Base-by-base conservation (phyloP, 345 rosid genomes). In the Eucalyptus sp. region DNA sequence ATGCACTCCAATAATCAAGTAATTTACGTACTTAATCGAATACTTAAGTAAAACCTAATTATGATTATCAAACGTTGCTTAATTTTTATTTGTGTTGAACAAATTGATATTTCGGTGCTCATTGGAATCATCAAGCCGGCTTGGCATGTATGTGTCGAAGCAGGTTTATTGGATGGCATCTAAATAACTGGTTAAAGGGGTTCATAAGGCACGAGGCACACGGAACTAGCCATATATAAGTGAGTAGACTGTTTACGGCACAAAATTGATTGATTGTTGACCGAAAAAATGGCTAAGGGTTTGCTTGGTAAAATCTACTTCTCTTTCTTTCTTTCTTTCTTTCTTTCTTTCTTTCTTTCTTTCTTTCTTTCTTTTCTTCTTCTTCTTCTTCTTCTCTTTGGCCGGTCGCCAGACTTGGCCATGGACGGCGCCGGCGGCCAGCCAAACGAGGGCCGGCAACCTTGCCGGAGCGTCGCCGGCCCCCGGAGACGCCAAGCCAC, bases 361-460 rank as follows among this genome's bases (percentile, higher is more conserved):
- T 37, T 37, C 37, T 37, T 4, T 41, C 43, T 41, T 41, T 41
- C 43, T 41, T 41, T 37, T 37, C 33, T 41, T 41, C 43, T 41
- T 41, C 43, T 41, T 41, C 43, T 41, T 41, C 6, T 41, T 41
- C 43, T 41, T 43, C 44, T 2, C 1, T 6, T 43, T 43, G 44
- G 44, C 44, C 7, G 44, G 44, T 43, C 44, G 2, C 44, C 44
- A 2, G 44, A 7, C 3, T 43, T 43, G 44, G 44, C 44, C 44
- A 43, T 43, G 44, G 44, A 2, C 2, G 7, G 7, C 2, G 44
- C 7, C 7, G 44, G 2, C 7, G 7, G 1, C 44, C 44, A 0
- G 7, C 44, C 2, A 43, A 0, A 43, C 7, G 44, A 43, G 44
- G 7, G 7, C 7, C 3, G 2, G 44, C 7, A 1, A 43, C 44